Base-by-base conservation (phyloP, 768 basidiomycete genomes). In the Serendipita sp. region DNA sequence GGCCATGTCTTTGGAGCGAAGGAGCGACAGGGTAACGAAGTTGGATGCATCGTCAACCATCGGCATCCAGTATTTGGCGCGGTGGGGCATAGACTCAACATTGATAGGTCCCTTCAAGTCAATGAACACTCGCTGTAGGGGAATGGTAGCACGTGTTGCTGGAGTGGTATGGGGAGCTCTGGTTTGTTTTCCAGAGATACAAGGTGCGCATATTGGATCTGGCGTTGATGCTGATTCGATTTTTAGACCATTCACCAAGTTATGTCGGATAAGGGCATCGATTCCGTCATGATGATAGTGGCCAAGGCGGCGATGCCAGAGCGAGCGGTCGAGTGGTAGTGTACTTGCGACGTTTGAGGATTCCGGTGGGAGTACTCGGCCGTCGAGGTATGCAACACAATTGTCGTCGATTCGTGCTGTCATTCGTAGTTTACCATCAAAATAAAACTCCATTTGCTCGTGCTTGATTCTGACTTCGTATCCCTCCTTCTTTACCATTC, bases 171-270 rank as follows among this genome's bases (percentile, higher is more conserved):
- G n/a, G 10, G 71, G 67, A 1, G 55, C 55, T 60, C 66, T 66
- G 0, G 69, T 72, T 74, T 78, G 75, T 67, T 78, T 77, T 3
- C 76, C 75, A 45, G 72, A 70, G 40, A 76, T 69, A 62, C 77
- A 77, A 31, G 67, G 66, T 45, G 72, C 69, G 70, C 74, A 76
- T 64, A 69, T 71, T 1, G 69, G 65, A 65, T 71, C 71, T 1
- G 72, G 71, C 10, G 44, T 5, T 13, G 29, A 58, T 37, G 69
- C 66, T 23, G 70, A 64, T 62, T 68, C 63, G 16, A 67, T 44
- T 18, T 67, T 67, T 67, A 72, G 70, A 71, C 72, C 73, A 37
- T 18, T 60, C 4, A 73, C 72, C 0, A 71, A 66, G 1, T 68
- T 46, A 33, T 70, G 44, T 4, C 48, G 33, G 50, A 63, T 36